Evolutionary conservation across 2,329 filamentous ascomycete species (phyloP).

Genomic region (Cyanodermella asteris): DNA sequence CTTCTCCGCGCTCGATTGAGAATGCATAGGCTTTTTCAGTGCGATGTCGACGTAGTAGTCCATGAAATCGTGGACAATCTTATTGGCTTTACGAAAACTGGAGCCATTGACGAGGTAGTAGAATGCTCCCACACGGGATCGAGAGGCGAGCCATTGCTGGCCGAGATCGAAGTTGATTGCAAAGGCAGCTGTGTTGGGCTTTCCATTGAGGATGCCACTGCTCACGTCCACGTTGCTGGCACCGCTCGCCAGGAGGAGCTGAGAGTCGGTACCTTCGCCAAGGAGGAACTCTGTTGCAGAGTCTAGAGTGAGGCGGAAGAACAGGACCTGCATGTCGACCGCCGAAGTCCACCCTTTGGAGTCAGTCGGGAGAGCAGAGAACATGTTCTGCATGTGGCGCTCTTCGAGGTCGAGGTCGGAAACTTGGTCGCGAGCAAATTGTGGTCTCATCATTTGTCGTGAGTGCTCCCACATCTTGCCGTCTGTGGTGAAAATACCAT

Average conservation of each 20-base stretch:
- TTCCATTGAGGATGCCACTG: too few species aligned
- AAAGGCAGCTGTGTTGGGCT: constrained; percentile 2
- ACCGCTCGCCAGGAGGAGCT: too few species aligned
- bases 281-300: constrained; percentile 18
- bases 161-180: constrained; percentile 3
- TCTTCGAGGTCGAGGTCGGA: constrained; percentile 37
- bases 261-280: constrained; percentile 29
- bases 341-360: constrained; percentile 3
- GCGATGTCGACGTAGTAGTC: constrained; percentile 3
- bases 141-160: constrained; percentile 1
- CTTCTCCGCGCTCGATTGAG: constrained; percentile 50
- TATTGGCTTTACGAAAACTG: constrained; percentile 1
- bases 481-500: constrained; percentile 28
- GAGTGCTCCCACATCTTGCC: constrained; percentile 26
- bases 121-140: constrained; percentile 2
- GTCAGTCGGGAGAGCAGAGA: constrained; percentile 7
- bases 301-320: constrained; percentile 7
- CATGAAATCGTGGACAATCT: constrained; percentile 2
- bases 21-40: constrained; percentile 27
- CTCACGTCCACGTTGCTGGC: too few species aligned
- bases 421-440: constrained; percentile 27
- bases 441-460: constrained; percentile 22
- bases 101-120: constrained; percentile 2
- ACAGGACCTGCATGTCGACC: constrained; percentile 6
- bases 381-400: constrained; percentile 18